These are phyloP conservation scores for Paramecium bursaria DNA, from an alignment of 73 alveolate genomes.

Conservation along the genomic window DNA sequence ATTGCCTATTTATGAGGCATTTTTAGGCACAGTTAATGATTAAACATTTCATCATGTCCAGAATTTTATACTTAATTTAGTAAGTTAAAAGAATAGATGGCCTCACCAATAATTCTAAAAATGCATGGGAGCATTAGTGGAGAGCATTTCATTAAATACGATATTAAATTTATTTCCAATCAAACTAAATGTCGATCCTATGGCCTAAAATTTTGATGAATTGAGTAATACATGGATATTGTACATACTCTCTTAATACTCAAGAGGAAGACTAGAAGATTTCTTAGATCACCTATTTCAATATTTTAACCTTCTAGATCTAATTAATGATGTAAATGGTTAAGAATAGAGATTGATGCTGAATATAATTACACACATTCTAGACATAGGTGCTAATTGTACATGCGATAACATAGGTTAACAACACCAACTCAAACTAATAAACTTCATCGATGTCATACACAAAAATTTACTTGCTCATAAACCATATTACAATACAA, in stretches of 20 bases:
- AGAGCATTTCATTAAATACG: background rate
- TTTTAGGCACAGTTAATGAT: conserved; percentile 21
- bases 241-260: conserved; percentile 43
- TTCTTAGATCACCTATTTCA: conserved; percentile 62
- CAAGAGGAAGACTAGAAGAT: conserved; percentile 58
- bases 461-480: conserved; percentile 5
- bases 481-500: background rate
- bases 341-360: conserved; percentile 56
- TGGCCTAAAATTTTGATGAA: conserved; percentile 68
- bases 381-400: conserved; percentile 62
- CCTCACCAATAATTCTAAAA: conserved; percentile 45
- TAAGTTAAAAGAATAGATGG: conserved; percentile 28
- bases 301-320: background rate
- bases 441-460: conserved; percentile 20
- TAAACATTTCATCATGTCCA: background rate
- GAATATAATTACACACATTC: conserved; percentile 31
- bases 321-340: conserved; percentile 1
- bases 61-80: background rate
- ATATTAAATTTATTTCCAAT: conserved; percentile 26
- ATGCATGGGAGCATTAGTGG: conserved; percentile 6
- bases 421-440: conserved; percentile 3
- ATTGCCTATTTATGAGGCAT: conserved; percentile 7
- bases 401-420: conserved; percentile 20
- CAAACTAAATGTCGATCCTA: conserved; percentile 37
- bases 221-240: conserved; percentile 60